Percentiles rank a stretch among this genome's conserved stretches.
These are phyloP conservation scores for Tolypocladium tropicale DNA, from an alignment of 2,329 filamentous ascomycete species.

Conservation along the genomic window DNA sequence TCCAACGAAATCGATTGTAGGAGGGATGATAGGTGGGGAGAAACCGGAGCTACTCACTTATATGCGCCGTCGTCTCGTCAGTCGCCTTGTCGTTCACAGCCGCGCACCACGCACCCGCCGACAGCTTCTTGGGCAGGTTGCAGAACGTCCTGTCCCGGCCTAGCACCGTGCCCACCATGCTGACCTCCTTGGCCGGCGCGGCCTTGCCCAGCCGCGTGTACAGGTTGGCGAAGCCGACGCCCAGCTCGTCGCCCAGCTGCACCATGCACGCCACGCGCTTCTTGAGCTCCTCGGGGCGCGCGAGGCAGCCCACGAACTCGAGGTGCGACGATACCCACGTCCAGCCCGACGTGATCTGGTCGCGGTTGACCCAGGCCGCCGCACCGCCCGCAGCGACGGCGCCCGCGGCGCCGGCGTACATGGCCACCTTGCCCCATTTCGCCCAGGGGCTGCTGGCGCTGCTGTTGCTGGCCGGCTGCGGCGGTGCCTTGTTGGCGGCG, in stretches of 20 bases:
- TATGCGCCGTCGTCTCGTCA: constrained; percentile 77
- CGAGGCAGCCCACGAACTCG: constrained; percentile 84
- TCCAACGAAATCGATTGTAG: not conserved
- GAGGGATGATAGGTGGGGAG: not conserved
- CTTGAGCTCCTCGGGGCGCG: constrained; percentile 71
- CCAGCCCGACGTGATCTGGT: constrained; percentile 66
- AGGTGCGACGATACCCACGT: constrained; percentile 83
- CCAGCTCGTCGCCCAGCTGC: constrained; percentile 52
- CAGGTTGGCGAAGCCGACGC: constrained; percentile 72
- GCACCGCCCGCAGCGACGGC: constrained; percentile 74
- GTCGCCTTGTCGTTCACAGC: constrained; percentile 68
- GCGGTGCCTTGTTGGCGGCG: constrained; percentile 4
- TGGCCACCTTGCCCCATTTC: constrained; percentile 73
- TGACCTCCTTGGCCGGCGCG: constrained; percentile 42
- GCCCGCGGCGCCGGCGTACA: constrained; percentile 76
- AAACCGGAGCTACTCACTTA: constrained; percentile 35
- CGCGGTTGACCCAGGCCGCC: constrained; percentile 76
- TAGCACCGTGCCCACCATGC: constrained; percentile 47
- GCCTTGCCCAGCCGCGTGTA: constrained; percentile 75
- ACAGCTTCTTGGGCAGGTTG: constrained; percentile 55
- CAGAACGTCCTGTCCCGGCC: constrained; percentile 79
- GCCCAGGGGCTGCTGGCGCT: constrained; percentile 46
- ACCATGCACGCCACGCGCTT: constrained; percentile 60
- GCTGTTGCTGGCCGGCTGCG: constrained; percentile 3
- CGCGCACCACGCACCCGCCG: constrained; percentile 51